These are phyloP conservation scores for Mycena epipterygia DNA, from an alignment of 768 basidiomycete species.

Conservation along the genomic window DNA sequence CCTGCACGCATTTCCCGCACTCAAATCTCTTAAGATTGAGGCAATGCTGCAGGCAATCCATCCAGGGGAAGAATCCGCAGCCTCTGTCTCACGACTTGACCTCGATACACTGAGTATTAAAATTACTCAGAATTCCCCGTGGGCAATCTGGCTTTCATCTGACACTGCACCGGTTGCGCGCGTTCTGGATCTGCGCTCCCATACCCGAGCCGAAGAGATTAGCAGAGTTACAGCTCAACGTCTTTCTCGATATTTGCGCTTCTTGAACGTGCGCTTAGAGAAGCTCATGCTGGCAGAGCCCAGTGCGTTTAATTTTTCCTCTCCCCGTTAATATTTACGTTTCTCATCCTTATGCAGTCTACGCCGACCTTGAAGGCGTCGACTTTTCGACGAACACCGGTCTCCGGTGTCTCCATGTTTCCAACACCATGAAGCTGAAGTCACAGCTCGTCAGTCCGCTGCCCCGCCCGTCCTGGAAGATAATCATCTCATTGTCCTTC, in stretches of 20 bases:
- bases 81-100: neutral
- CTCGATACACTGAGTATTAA: neutral
- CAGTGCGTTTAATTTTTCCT: constrained; percentile 1
- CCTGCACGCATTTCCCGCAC: neutral
- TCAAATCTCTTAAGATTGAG: constrained; percentile 1
- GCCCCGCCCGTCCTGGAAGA: constrained; percentile 6
- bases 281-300: neutral
- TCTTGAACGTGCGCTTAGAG: neutral
- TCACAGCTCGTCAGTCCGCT: constrained; percentile 5
- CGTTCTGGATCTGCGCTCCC: neutral
- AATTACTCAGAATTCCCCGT: neutral
- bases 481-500: neutral
- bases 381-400: neutral
- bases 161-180: neutral
- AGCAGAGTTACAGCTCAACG: neutral
- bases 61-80: neutral
- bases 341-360: neutral
- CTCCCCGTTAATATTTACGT: neutral
- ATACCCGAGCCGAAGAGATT: neutral
- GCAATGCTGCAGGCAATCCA: neutral
- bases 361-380: neutral
- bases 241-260: neutral
- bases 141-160: neutral
- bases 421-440: neutral
- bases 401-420: neutral